A percentile compares a stretch with the other conserved stretches of the same genome.
phyloP scores from a whole-genome alignment of 192 early-diverging fungal species.

The Rhizophagus sp. region DNA sequence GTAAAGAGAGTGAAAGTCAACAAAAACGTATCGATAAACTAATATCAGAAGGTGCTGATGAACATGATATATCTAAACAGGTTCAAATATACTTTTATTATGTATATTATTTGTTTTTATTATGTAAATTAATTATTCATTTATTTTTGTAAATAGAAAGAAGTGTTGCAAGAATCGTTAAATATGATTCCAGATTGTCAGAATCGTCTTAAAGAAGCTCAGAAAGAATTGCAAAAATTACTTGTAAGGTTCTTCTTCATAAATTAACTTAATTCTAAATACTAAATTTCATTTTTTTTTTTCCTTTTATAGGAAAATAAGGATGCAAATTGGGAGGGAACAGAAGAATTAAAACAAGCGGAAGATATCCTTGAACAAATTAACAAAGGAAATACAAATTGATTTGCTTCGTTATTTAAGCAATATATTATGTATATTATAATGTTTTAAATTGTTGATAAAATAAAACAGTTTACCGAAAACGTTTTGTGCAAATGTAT shows the following conservation, averaged over 20 bases:
- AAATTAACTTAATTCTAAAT: not conserved
- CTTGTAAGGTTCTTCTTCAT: constrained; percentile 39
- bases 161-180: constrained; percentile 61
- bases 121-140: not conserved
- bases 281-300: not conserved
- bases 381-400: not conserved
- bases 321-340: not conserved
- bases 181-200: constrained; percentile 64
- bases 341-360: constrained; percentile 15
- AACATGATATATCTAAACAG: constrained; percentile 62
- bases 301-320: not conserved
- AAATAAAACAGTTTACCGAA: no score
- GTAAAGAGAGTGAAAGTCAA: constrained; percentile 49
- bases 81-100: constrained; percentile 32
- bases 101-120: not conserved
- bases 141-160: constrained; percentile 41
- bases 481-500: no score
- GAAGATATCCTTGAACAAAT: constrained; percentile 9
- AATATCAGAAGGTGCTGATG: constrained; percentile 50
- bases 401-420: no score
- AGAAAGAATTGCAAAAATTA: constrained; percentile 46
- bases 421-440: no score
- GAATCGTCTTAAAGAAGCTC: constrained; percentile 48
- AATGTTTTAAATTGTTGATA: no score
- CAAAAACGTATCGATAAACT: constrained; percentile 56